A percentile compares a stretch with the other conserved stretches of the same genome.
Evolutionary conservation across 148 eudicot genomes (phyloP).

Genomic region (Polygonum aviculare): DNA sequence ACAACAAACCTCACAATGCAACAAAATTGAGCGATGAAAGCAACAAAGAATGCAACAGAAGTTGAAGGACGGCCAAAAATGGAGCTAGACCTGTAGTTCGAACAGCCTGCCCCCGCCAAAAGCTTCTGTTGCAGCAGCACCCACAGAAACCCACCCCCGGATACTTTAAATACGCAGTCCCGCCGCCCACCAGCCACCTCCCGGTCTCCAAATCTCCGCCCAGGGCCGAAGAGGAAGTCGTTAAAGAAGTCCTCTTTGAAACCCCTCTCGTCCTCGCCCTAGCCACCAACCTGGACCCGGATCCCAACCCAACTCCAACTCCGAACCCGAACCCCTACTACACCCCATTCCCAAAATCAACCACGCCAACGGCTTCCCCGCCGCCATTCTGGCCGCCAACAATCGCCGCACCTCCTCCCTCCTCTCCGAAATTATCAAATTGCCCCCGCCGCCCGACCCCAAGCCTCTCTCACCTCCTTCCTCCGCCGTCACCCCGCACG

Average conservation of each 20-base stretch:
- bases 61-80: too few species aligned
- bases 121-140: constrained; percentile 57
- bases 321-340: constrained; percentile 4
- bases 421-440: not conserved
- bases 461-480: not conserved
- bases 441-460: not conserved
- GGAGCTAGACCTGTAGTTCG: too few species aligned
- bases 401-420: too few species aligned
- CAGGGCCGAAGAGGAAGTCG: constrained; percentile 46
- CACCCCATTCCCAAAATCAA: constrained; percentile 11
- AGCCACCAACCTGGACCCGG: not conserved
- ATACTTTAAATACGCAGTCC: not conserved
- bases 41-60: not conserved
- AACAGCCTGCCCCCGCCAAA: too few species aligned
- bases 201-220: constrained; percentile 30
- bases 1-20: not conserved
- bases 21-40: not conserved
- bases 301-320: not conserved
- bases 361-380: not conserved
- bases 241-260: constrained; percentile 71
- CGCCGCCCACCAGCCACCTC: not conserved
- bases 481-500: not conserved
- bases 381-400: not conserved
- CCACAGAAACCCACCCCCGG: not conserved
- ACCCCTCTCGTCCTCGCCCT: constrained; percentile 26